A percentile compares a stretch with the other conserved stretches of the same genome.
Evolutionary conservation across 768 basidiomycete genomes (phyloP).

Genomic region (Mycena pura): DNA sequence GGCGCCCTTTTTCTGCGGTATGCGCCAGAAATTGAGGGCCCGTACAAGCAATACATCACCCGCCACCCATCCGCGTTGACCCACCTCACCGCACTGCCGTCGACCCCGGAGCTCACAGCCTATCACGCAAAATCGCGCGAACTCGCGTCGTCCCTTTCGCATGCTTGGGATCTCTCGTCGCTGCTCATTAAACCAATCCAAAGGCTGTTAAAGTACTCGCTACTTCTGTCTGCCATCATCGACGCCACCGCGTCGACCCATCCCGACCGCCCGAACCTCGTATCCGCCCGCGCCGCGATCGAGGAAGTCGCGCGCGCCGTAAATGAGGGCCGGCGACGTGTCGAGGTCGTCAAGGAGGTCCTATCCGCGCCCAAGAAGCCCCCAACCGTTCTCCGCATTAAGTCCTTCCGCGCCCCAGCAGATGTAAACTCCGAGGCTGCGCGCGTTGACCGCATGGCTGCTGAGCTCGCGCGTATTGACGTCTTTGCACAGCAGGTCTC

Average conservation of each 20-base stretch:
- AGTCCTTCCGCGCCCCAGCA: slow-evolving; percentile 26
- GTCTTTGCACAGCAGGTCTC: slow-evolving; percentile 67
- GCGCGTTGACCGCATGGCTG: slow-evolving; percentile 60
- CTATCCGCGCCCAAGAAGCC: slow-evolving; percentile 54
- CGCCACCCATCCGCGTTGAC: slow-evolving; percentile 77
- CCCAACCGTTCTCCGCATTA: slow-evolving; percentile 34
- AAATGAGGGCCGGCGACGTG: slow-evolving; percentile 78
- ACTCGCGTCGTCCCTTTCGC: slow-evolving; percentile 73
- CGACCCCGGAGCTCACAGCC: slow-evolving; percentile 56
- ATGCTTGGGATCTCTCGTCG: slow-evolving; percentile 92
- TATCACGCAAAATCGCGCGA: slow-evolving; percentile 74
- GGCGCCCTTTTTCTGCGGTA: slow-evolving; percentile 67
- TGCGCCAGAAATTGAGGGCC: slow-evolving; percentile 64
- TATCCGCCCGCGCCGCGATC: slow-evolving; percentile 60
- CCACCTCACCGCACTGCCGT: slow-evolving; percentile 55
- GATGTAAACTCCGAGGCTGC: slow-evolving; percentile 50
- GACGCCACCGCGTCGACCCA: slow-evolving; percentile 76
- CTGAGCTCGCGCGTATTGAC: slow-evolving; percentile 62
- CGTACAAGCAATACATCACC: slow-evolving; percentile 83
- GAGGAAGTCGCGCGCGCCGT: slow-evolving; percentile 78
- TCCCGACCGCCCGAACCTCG: slow-evolving; percentile 66
- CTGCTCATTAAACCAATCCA: slow-evolving; percentile 98
- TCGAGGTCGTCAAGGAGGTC: slow-evolving; percentile 82
- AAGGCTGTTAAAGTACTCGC: slow-evolving; percentile 91
- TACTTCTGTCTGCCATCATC: slow-evolving; percentile 80